Percentiles rank a stretch among this genome's conserved stretches.
Evolutionary conservation across 148 eudicot genomes (phyloP).

Genomic region (Pharnaceum exiguum): DNA sequence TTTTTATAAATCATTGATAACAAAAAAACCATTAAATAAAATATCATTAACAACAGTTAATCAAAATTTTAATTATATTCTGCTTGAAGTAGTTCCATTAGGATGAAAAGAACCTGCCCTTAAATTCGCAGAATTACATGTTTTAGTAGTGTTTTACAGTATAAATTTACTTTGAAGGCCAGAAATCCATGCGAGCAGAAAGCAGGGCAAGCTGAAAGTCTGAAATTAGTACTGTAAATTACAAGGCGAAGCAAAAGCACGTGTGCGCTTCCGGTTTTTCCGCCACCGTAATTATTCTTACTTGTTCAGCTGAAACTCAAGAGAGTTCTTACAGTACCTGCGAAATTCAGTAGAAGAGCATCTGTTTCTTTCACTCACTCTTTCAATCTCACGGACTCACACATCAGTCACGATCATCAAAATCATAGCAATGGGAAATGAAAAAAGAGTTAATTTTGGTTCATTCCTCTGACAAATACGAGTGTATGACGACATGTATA

Average conservation of each 20-base stretch:
- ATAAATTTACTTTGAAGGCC: no score
- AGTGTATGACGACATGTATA: constrained; percentile 3
- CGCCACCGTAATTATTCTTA: neutral
- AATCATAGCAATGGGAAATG: neutral
- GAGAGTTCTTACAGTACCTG: neutral
- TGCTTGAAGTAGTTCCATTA: no score
- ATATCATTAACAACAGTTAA: no score
- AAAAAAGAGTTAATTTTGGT: neutral
- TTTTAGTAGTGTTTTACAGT: no score
- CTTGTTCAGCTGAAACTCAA: constrained; percentile 2
- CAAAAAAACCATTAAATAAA: no score
- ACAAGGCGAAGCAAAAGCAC: constrained; percentile 4
- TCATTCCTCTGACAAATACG: neutral
- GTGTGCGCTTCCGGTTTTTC: constrained; percentile 10
- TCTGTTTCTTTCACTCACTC: neutral
- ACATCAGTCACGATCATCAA: constrained; percentile 1
- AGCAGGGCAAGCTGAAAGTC: no score
- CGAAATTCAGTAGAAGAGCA: neutral
- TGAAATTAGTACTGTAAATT: no score
- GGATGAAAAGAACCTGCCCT: no score
- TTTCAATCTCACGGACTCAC: neutral
- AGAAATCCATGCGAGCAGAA: no score
- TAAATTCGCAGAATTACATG: no score
- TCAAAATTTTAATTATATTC: no score
- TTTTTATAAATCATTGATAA: no score